Conservation (phyloP, 2,329 filamentous ascomycete species). For the Nemania sp. region DNA sequence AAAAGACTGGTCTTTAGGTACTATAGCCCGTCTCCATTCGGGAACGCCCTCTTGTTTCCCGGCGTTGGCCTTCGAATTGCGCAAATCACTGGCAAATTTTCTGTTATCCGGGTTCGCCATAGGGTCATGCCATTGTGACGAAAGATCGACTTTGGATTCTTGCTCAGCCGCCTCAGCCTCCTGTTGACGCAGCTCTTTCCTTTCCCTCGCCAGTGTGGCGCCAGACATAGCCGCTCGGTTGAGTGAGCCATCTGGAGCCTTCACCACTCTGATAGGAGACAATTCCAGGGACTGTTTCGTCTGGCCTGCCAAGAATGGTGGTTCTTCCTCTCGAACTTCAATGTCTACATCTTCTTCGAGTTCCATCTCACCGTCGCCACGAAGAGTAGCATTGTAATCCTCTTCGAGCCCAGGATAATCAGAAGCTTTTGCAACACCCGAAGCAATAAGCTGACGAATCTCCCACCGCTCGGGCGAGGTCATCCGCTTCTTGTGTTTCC, state of each 20-base stretch:
- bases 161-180: slow-evolving; percentile 80
- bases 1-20: slow-evolving; percentile 76
- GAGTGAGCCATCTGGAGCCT: slow-evolving; percentile 96
- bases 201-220: slow-evolving; percentile 83
- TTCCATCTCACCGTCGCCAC: slow-evolving; percentile 84
- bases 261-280: slow-evolving; percentile 93
- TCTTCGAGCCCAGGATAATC: slow-evolving; percentile 95
- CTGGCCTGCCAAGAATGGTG: slow-evolving; percentile 91
- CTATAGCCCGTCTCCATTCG: slow-evolving; percentile 88
- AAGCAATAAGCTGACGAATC: slow-evolving; percentile 93
- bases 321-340: slow-evolving; percentile 93
- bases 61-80: slow-evolving; percentile 63
- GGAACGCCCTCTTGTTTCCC: slow-evolving; percentile 71
- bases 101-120: slow-evolving; percentile 86
- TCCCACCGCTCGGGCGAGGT: slow-evolving; percentile 98
- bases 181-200: slow-evolving; percentile 84
- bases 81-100: slow-evolving; percentile 86
- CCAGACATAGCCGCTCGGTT: slow-evolving; percentile 96
- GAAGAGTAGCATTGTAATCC: slow-evolving; percentile 85
- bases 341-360: slow-evolving; percentile 97
- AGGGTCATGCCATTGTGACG: slow-evolving; percentile 93
- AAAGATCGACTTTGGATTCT: slow-evolving; percentile 78
- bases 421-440: slow-evolving; percentile 86
- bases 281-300: slow-evolving; percentile 95
- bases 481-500: slow-evolving; percentile 82